Percentiles rank a stretch among this genome's conserved stretches.
Conservation (phyloP, 1,284 basidiomycete species). For the Thecaphora frezii region DNA sequence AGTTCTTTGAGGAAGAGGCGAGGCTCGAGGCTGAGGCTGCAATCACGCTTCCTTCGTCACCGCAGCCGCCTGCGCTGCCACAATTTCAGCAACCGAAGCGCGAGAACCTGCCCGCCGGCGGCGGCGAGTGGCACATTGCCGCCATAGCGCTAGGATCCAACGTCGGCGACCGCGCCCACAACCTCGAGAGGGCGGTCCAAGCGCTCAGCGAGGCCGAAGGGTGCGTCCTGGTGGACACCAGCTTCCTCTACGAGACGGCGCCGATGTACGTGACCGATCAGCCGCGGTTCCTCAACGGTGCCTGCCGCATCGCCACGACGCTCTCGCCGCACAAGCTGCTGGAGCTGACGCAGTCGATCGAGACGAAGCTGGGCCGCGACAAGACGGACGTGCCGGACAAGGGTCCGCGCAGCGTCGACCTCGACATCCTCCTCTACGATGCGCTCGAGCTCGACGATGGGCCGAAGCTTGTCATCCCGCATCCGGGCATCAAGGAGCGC, state of each 20-base stretch:
- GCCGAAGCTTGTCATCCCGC: slow-evolving; percentile 77
- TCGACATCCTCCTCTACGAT: slow-evolving; percentile 85
- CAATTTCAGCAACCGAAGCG: no score
- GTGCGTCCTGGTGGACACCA: slow-evolving; percentile 69
- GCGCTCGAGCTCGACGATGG: slow-evolving; percentile 67
- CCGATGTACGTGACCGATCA: slow-evolving; percentile 96
- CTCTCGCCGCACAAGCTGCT: slow-evolving; percentile 70
- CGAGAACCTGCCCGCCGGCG: no score
- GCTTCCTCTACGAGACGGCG: slow-evolving; percentile 87
- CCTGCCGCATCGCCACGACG: slow-evolving; percentile 79
- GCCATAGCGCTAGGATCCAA: slow-evolving; percentile 87
- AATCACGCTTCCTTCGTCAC: neutral
- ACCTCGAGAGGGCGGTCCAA: slow-evolving; percentile 78
- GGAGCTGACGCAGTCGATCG: slow-evolving; percentile 72
- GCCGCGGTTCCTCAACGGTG: slow-evolving; percentile 85
- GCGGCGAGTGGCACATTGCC: slow-evolving; percentile 58
- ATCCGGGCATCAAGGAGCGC: slow-evolving; percentile 76
- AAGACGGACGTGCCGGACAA: slow-evolving; percentile 71
- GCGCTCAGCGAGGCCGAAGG: slow-evolving; percentile 42
- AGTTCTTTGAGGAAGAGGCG: slow-evolving; percentile 49
- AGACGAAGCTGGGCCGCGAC: slow-evolving; percentile 75
- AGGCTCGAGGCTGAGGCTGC: slow-evolving; percentile 11
- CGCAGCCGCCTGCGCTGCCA: no score
- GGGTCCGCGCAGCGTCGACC: slow-evolving; percentile 85
- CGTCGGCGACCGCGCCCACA: slow-evolving; percentile 80